Conservation (phyloP, 176 grass and related monocot species). For the Musa acuminata region DNA sequence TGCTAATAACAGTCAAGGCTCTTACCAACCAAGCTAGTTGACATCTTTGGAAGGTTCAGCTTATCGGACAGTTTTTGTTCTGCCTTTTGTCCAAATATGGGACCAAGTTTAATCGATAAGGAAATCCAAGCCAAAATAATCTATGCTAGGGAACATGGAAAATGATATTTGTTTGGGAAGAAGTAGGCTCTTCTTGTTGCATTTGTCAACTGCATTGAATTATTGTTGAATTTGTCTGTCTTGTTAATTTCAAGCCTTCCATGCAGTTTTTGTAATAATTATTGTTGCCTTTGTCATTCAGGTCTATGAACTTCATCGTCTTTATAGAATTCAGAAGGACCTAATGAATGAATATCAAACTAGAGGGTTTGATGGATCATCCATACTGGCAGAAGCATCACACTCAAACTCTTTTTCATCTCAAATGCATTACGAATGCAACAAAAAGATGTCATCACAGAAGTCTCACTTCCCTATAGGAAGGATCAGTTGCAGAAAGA, state of each 20-base stretch:
- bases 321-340: slow-evolving; percentile 73
- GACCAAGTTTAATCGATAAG: too few relatives aligned
- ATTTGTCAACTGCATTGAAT: too few relatives aligned
- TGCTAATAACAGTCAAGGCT: background rate
- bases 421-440: slow-evolving; percentile 16
- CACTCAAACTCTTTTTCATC: slow-evolving; percentile 30
- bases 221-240: background rate
- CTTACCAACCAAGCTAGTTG: background rate
- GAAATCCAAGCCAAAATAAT: too few relatives aligned
- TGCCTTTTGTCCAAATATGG: too few relatives aligned
- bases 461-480: background rate
- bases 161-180: too few relatives aligned
- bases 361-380: slow-evolving; percentile 18
- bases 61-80: too few relatives aligned
- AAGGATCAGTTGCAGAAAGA: background rate
- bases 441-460: slow-evolving; percentile 13
- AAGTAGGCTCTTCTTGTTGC: background rate
- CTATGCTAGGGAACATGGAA: too few relatives aligned
- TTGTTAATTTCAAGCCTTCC: slow-evolving; percentile 12
- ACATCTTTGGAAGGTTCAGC: background rate
- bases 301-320: slow-evolving; percentile 65
- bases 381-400: slow-evolving; percentile 21
- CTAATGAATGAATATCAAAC: slow-evolving; percentile 39
- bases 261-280: slow-evolving; percentile 16
- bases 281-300: slow-evolving; percentile 25